Evolutionary conservation across 495 filamentous ascomycete genomes (phyloP).

Genomic region (Margaritispora aquatica): DNA sequence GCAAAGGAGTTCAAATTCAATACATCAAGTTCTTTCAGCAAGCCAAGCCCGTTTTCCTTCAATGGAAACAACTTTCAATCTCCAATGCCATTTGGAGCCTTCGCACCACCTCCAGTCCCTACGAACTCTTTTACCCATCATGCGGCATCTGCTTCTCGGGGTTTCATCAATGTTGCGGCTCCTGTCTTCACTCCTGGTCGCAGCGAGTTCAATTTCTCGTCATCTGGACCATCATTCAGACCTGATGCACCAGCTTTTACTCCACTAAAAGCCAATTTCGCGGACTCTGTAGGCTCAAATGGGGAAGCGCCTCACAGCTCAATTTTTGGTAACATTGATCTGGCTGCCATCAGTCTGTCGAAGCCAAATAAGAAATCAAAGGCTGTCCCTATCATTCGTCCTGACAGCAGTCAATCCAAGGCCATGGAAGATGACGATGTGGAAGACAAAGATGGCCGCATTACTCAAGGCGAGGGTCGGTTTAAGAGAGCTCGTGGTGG

Average conservation of each 20-base stretch:
- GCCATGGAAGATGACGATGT: constrained; percentile 32
- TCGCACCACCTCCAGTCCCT: constrained; percentile 15
- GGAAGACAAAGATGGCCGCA: constrained; percentile 46
- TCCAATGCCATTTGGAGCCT: constrained; percentile 11
- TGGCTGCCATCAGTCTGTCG: constrained; percentile 47
- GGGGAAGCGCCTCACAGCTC: constrained; percentile 28
- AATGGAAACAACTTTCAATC: constrained; percentile 47
- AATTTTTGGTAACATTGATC: constrained; percentile 73
- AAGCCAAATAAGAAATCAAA: constrained; percentile 66
- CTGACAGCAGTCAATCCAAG: constrained; percentile 42
- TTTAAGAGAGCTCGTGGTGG: constrained; percentile 65
- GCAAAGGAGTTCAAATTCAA: constrained; percentile 86
- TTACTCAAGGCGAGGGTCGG: constrained; percentile 49
- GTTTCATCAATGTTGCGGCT: constrained; percentile 60
- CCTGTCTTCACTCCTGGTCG: constrained; percentile 64
- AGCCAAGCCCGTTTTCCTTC: constrained; percentile 50
- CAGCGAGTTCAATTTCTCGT: constrained; percentile 69
- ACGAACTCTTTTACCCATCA: constrained; percentile 22
- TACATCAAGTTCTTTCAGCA: constrained; percentile 52
- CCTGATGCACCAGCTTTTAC: constrained; percentile 78
- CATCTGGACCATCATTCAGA: constrained; percentile 63
- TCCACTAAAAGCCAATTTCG: constrained; percentile 42
- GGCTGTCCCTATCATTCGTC: constrained; percentile 73
- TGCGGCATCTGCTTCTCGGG: constrained; percentile 15
- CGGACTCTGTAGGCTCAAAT: constrained; percentile 28